Evolutionary conservation across 2,329 filamentous ascomycete genomes (phyloP).

Genomic region (Trichophyton benhamiae): DNA sequence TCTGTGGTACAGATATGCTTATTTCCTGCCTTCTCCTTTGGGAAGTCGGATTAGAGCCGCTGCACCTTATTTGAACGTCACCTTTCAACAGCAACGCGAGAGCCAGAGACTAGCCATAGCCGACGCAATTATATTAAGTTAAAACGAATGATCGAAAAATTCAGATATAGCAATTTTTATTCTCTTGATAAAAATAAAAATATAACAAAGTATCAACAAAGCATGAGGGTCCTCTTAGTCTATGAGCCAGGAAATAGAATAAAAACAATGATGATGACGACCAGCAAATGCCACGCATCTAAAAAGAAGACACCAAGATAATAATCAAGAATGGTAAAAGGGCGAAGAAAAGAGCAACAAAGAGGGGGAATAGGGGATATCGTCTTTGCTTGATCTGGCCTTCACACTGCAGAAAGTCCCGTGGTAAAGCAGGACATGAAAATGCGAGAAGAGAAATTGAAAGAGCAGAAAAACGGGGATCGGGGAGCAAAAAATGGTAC

Average conservation of each 20-base stretch:
- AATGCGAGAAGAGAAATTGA: neutral
- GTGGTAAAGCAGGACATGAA: neutral
- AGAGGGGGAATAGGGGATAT: neutral
- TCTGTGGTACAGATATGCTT: too few species aligned
- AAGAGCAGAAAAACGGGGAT: neutral
- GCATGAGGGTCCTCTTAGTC: neutral
- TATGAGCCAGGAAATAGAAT: slow-evolving; percentile 1
- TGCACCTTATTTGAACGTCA: too few species aligned
- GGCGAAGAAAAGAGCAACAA: neutral
- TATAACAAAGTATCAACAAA: neutral
- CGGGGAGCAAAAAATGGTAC: neutral
- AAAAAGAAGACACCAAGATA: slow-evolving; percentile 1
- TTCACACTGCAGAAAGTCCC: neutral
- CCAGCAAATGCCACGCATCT: slow-evolving; percentile 3
- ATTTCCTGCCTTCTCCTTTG: too few species aligned
- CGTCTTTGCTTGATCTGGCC: neutral
- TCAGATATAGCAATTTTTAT: neutral
- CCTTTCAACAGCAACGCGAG: too few species aligned
- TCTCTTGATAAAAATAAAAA: neutral
- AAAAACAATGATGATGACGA: neutral
- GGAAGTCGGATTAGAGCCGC: too few species aligned
- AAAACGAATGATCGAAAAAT: neutral
- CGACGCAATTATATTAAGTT: too few species aligned
- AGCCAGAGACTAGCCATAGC: too few species aligned
- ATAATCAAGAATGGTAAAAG: neutral